phyloP scores from a whole-genome alignment of 306 rosid species.

The Vigna radiata region DNA sequence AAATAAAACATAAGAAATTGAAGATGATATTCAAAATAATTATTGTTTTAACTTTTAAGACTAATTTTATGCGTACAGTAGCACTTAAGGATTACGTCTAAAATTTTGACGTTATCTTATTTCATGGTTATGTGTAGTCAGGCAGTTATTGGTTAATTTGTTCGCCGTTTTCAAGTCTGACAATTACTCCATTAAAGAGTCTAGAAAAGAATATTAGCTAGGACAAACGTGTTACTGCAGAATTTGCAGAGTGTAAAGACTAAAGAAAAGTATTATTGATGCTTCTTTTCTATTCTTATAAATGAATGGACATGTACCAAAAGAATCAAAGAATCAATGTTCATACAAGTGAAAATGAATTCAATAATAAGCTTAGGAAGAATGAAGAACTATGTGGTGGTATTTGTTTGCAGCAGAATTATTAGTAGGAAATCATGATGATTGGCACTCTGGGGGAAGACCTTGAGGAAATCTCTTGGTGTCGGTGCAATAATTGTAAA shows the following conservation, averaged over 20 bases:
- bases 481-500: slow-evolving; percentile 65
- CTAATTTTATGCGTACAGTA: no score
- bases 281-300: not conserved
- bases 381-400: not conserved
- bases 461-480: slow-evolving; percentile 46
- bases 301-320: not conserved
- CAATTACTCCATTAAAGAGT: no score
- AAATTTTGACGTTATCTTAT: no score
- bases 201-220: no score
- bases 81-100: no score
- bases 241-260: not conserved
- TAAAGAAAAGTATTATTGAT: not conserved
- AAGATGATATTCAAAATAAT: no score
- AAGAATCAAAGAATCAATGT: not conserved
- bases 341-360: not conserved
- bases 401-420: not conserved
- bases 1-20: no score
- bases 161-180: no score
- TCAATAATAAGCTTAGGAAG: not conserved
- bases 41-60: no score
- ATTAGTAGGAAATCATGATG: not conserved
- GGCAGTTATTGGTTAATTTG: no score
- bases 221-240: not conserved
- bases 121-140: no score
- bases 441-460: slow-evolving; percentile 39